Percentiles rank a stretch among this genome's conserved stretches.
Evolutionary conservation across 768 basidiomycete genomes (phyloP).

Genomic region (Hirschioporus abietinus): DNA sequence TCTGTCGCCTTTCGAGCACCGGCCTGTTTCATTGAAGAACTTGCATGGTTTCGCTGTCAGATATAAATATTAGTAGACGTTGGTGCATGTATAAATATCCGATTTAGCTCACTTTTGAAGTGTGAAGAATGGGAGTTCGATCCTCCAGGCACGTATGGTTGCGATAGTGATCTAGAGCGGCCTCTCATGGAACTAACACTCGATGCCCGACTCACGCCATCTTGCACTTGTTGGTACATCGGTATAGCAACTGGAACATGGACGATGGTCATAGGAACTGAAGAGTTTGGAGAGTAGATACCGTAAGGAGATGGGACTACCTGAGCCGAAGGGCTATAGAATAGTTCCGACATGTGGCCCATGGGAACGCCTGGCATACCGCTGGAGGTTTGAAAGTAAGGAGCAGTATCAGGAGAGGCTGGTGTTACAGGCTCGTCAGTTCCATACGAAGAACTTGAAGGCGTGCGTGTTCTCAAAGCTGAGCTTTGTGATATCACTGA

Average conservation of each 20-base stretch:
- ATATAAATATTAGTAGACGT: not conserved
- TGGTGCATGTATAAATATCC: not conserved
- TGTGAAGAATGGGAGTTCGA: not conserved
- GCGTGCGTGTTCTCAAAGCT: not conserved
- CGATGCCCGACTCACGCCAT: not conserved
- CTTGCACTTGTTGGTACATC: not conserved
- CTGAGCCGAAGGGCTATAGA: not conserved
- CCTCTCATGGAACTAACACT: not conserved
- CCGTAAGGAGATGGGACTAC: not conserved
- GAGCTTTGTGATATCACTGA: not conserved
- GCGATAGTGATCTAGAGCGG: not conserved
- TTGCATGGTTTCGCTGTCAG: not conserved
- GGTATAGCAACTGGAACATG: slow-evolving; percentile 3
- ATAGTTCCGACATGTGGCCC: not conserved
- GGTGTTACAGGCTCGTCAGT: not conserved
- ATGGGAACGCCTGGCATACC: not conserved
- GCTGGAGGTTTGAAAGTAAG: not conserved
- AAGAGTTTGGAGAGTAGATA: not conserved
- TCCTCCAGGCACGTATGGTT: not conserved
- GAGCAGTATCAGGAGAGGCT: not conserved
- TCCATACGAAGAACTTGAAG: not conserved
- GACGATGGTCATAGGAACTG: slow-evolving; percentile 2
- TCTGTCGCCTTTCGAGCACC: slow-evolving; percentile 4
- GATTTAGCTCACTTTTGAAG: not conserved
- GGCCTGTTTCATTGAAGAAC: not conserved